Percentiles rank a stretch among this genome's conserved stretches.
phyloP scores from a whole-genome alignment of 176 grass and related monocot genomes.

The Eremochloa ophiuroides region DNA sequence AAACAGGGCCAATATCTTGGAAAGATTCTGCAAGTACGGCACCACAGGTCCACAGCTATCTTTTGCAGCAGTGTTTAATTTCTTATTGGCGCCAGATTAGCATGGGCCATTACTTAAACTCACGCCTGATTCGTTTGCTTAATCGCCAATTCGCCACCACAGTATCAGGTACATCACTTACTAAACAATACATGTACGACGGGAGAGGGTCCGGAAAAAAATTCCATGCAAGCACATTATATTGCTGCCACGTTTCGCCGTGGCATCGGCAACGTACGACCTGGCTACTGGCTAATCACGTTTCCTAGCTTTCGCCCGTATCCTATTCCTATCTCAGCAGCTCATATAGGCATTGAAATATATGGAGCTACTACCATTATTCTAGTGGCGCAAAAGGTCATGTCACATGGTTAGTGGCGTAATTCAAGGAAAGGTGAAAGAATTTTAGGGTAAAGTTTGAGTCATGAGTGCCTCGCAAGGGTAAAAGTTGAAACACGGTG shows the following conservation, averaged over 20 bases:
- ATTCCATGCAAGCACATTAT: background rate
- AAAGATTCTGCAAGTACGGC: constrained; percentile 44
- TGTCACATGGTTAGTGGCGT: constrained; percentile 48
- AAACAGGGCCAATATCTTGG: constrained; percentile 6
- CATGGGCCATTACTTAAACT: constrained; percentile 22
- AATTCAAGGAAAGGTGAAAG: constrained; percentile 45
- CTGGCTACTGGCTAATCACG: constrained; percentile 29
- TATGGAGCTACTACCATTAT: background rate
- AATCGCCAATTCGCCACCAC: constrained; percentile 8
- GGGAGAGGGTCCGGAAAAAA: background rate
- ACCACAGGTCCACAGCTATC: background rate
- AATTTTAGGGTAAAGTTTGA: constrained; percentile 26
- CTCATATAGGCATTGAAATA: constrained; percentile 22
- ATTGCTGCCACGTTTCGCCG: constrained; percentile 37
- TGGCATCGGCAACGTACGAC: constrained; percentile 38
- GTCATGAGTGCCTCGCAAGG: background rate
- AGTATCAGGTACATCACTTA: background rate
- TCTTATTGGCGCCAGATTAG: constrained; percentile 35
- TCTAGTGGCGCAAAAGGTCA: constrained; percentile 19
- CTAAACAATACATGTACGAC: constrained; percentile 10
- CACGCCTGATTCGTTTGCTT: constrained; percentile 25
- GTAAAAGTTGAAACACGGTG: background rate
- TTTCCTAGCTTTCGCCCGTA: constrained; percentile 19
- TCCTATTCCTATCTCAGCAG: background rate
- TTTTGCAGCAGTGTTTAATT: constrained; percentile 18